A percentile compares a stretch with the other conserved stretches of the same genome.
Conservation (phyloP, 495 filamentous ascomycete genomes). For the Penicillium fimorum region DNA sequence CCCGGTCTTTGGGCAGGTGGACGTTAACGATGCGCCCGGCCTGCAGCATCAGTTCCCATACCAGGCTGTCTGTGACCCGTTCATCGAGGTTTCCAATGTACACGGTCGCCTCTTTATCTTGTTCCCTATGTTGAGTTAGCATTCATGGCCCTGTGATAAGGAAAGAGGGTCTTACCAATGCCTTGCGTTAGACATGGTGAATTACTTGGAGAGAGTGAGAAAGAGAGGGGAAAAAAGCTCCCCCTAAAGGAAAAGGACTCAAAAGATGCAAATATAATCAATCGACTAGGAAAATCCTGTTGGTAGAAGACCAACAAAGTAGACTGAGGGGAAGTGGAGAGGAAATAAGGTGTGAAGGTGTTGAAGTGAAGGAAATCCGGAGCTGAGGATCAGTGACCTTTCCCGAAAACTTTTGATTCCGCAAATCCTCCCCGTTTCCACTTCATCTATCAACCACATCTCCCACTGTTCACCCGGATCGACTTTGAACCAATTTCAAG, state of each 20-base stretch:
- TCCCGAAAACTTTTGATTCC: conserved; percentile 40
- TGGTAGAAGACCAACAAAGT: neutral
- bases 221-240: neutral
- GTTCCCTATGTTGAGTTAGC: conserved; percentile 65
- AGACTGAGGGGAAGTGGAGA: neutral
- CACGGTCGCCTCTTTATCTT: conserved; percentile 97
- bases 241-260: neutral
- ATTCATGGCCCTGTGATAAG: neutral
- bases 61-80: conserved; percentile 81
- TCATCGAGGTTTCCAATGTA: conserved; percentile 99
- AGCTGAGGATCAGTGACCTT: conserved; percentile 8
- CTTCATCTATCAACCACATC: conserved; percentile 4
- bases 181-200: conserved; percentile 66
- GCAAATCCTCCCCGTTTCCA: conserved; percentile 13
- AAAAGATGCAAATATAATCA: neutral
- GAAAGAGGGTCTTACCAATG: conserved; percentile 63
- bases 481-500: neutral
- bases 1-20: conserved; percentile 94
- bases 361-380: conserved; percentile 2
- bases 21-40: conserved; percentile 95
- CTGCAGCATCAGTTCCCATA: conserved; percentile 98
- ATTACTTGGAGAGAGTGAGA: conserved; percentile 3
- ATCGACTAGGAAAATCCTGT: too few relatives aligned
- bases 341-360: neutral
- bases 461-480: neutral